Conservation (phyloP, 1,139 yeast species). For the Taphrina deformans region DNA sequence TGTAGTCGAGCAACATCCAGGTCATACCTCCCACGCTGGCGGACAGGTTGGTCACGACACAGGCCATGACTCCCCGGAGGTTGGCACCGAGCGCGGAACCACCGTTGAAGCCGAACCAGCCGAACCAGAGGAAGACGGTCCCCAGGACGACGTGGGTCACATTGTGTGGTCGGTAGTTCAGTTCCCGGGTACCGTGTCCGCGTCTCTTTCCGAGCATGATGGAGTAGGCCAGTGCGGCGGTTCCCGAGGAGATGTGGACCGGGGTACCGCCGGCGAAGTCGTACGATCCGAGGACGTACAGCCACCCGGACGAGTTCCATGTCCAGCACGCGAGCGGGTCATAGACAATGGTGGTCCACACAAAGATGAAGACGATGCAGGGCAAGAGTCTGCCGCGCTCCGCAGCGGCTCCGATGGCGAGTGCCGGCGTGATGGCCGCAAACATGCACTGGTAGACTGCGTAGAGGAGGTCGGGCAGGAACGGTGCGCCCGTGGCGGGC, state of each 20-base stretch:
- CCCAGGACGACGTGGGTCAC: conserved; percentile 90
- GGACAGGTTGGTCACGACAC: conserved; percentile 87
- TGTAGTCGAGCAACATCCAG: conserved; percentile 87
- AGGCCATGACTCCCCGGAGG: conserved; percentile 90
- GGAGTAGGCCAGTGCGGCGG: conserved; percentile 92
- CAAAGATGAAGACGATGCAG: conserved; percentile 87
- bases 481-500: conserved; percentile 49
- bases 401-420: conserved; percentile 96
- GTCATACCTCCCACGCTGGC: conserved; percentile 90
- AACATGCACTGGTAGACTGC: conserved; percentile 90
- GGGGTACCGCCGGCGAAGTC: conserved; percentile 99
- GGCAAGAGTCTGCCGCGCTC: conserved; percentile 97
- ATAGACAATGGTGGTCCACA: conserved; percentile 95
- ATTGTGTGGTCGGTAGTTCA: conserved; percentile 72
- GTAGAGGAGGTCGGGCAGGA: conserved; percentile 79
- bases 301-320: conserved; percentile 93
- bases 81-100: conserved; percentile 92
- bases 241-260: conserved; percentile 92
- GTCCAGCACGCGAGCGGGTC: conserved; percentile 96
- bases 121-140: conserved; percentile 92
- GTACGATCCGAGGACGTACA: conserved; percentile 72
- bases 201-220: conserved; percentile 81
- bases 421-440: conserved; percentile 66
- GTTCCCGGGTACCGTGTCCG: conserved; percentile 35
- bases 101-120: conserved; percentile 98